Percentiles rank a stretch among this genome's conserved stretches.
phyloP scores from a whole-genome alignment of 176 grass and related monocot genomes.

The Zea luxurians region DNA sequence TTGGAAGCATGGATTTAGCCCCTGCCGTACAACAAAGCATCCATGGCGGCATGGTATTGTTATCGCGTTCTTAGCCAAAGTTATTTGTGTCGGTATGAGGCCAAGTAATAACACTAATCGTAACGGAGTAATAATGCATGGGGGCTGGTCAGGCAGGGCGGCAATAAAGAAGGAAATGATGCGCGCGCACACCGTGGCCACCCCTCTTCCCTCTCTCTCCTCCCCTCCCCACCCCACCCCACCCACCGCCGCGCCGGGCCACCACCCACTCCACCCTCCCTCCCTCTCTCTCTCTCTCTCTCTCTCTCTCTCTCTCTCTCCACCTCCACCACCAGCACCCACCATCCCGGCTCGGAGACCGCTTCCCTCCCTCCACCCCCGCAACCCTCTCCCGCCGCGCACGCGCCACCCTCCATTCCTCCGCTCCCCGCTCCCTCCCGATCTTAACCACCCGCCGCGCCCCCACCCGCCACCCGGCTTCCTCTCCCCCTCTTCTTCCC shows the following conservation, averaged over 20 bases:
- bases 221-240: neutral
- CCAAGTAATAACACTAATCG: no score
- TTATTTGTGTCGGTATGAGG: no score
- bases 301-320: no score
- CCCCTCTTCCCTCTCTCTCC: slow-evolving; percentile 8
- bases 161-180: slow-evolving; percentile 54
- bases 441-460: slow-evolving; percentile 39
- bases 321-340: neutral
- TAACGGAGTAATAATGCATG: neutral
- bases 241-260: neutral
- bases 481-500: neutral
- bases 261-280: neutral
- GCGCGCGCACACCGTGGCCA: slow-evolving; percentile 49
- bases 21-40: no score
- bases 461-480: slow-evolving; percentile 23
- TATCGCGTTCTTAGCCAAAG: no score
- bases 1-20: no score
- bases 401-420: slow-evolving; percentile 50
- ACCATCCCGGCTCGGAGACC: slow-evolving; percentile 57
- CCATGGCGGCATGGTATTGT: no score
- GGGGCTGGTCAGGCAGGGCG: neutral
- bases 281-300: no score
- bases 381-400: slow-evolving; percentile 41
- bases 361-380: slow-evolving; percentile 34
- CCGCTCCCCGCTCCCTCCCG: slow-evolving; percentile 27